A percentile compares a stretch with the other conserved stretches of the same genome.
These are phyloP conservation scores for Entomortierella lignicola DNA, from an alignment of 192 early-diverging fungal species.

Conservation along the genomic window DNA sequence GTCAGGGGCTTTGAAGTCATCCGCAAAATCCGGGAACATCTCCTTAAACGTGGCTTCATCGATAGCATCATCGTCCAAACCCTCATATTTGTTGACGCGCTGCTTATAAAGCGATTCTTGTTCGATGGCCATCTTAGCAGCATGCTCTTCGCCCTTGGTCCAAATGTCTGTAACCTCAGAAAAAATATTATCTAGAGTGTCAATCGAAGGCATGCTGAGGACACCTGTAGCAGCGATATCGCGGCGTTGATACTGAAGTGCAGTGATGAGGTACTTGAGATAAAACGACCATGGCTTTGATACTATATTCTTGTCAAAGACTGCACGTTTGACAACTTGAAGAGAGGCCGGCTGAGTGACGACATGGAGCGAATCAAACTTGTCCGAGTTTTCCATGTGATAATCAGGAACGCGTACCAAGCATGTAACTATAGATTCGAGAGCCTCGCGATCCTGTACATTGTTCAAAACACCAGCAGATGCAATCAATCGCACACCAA, in stretches of 20 bases:
- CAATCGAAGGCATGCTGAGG: constrained; percentile 54
- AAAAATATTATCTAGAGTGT: constrained; percentile 63
- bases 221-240: constrained; percentile 55
- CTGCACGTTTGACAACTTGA: constrained; percentile 53
- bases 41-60: constrained; percentile 78
- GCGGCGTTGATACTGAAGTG: constrained; percentile 58
- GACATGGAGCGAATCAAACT: constrained; percentile 56
- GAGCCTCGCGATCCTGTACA: constrained; percentile 25
- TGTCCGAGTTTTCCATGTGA: constrained; percentile 43
- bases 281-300: constrained; percentile 63
- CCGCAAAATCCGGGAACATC: constrained; percentile 88
- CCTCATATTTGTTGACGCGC: constrained; percentile 63
- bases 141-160: constrained; percentile 69
- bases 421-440: constrained; percentile 50
- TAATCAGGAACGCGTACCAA: constrained; percentile 55
- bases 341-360: constrained; percentile 55
- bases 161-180: constrained; percentile 70
- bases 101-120: constrained; percentile 67
- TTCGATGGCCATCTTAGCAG: constrained; percentile 60
- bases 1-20: constrained; percentile 78
- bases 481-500: constrained; percentile 72
- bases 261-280: constrained; percentile 60
- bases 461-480: constrained; percentile 24
- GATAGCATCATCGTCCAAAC: constrained; percentile 68
- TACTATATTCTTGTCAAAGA: constrained; percentile 57